Evolutionary conservation across 129 eudicot genomes (phyloP), one percentile per base, ranked within the genome.

Genomic region (Smallanthus sonchifolius): DNA sequence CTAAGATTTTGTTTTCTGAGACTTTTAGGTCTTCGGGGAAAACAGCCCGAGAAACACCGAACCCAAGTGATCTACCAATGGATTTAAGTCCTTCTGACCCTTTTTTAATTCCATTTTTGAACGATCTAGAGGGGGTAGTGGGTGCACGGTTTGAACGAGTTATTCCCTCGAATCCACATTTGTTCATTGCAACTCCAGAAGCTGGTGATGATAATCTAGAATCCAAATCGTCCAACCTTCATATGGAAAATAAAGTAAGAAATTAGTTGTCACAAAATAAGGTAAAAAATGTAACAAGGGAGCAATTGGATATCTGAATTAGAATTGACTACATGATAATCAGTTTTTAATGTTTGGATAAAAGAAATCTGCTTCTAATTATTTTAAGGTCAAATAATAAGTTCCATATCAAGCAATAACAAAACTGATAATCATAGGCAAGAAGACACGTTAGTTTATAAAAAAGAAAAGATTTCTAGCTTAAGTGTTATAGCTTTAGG

Each of bases 1-100:
- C 96, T 44, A 87, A 86, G 77, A 92, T 92, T 76, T 87, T 92
- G 69, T 89, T 87, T 71, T 89, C 90, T 7, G 98, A 92, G 45
- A 80, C 96, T 83, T 92, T 84, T 40, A 92, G 85, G 71, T 92
- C 98, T 81, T 92, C 98, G 0, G 98, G 98, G 39, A 92, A 92
- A 43, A 92, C 98, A 20, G 98, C 98, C 40, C 83, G 83, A 70
- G 96, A 78, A 77, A 92, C 96, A 3, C 98, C 95, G 43, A 87
- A 74, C 51, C 91, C 88, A 28, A 92, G 91, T 37, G 94, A 75
- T 73, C 90, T 82, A 52, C 97, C 94, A 55, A 92, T 82, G 17
- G 98, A 85, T 67, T 75, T 80, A 20, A 92, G 94, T 68, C 98
- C 96, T 84, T 89, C 85, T 39, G 98, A 87, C 52, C 98, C 96